Evolutionary conservation across 345 rosid genomes (phyloP).

Genomic region (Dimocarpus longan): DNA sequence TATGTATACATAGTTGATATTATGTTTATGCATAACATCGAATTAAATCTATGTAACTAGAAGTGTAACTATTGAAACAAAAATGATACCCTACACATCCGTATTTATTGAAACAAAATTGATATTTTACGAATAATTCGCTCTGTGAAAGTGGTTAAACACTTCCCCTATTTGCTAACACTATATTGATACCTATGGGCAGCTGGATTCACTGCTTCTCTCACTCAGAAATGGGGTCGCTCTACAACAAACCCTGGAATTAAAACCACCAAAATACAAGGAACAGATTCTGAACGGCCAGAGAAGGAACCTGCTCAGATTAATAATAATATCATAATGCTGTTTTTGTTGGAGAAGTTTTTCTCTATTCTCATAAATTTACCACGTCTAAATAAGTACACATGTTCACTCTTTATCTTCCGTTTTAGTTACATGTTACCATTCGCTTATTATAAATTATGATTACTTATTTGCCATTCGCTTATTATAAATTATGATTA

Average conservation of each 20-base stretch:
- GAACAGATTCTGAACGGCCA: slow-evolving; percentile 23
- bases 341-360: slow-evolving; percentile 56
- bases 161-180: background rate
- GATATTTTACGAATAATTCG: too few species aligned
- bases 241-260: slow-evolving; percentile 31
- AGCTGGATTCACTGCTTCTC: slow-evolving; percentile 79
- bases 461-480: background rate
- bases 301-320: slow-evolving; percentile 36
- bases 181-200: slow-evolving; percentile 75
- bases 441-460: too few species aligned
- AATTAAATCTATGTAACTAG: too few species aligned
- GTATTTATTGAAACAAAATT: too few species aligned
- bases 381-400: slow-evolving; percentile 62
- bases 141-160: too few species aligned
- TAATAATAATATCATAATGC: slow-evolving; percentile 43
- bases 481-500: too few species aligned
- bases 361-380: slow-evolving; percentile 48
- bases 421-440: background rate
- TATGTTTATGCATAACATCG: too few species aligned
- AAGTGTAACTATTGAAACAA: too few species aligned
- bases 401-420: background rate
- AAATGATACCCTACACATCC: too few species aligned
- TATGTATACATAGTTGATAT: too few species aligned
- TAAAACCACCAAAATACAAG: slow-evolving; percentile 17
- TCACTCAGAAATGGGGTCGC: slow-evolving; percentile 55